Conservation (phyloP, 345 rosid genomes). For the Viola odorata region DNA sequence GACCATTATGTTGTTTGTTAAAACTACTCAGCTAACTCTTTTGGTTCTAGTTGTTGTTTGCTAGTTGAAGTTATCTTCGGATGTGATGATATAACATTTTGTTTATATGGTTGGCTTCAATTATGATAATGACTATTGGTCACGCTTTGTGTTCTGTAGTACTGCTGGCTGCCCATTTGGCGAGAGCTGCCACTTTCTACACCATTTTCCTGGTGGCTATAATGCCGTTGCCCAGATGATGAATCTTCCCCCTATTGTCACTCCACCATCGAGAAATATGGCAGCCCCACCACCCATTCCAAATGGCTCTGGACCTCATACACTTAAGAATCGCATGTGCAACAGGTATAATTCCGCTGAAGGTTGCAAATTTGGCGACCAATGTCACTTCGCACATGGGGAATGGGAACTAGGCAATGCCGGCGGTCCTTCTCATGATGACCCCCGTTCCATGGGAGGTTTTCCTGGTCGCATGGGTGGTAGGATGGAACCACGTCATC, state of each 20-base stretch:
- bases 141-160: conserved; percentile 38
- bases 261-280: conserved; percentile 47
- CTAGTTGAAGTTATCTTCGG: no score
- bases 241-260: conserved; percentile 43
- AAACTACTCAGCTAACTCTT: no score
- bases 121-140: neutral
- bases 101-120: no score
- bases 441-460: conserved; percentile 40
- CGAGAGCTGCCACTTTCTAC: conserved; percentile 84
- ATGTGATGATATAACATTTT: no score
- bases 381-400: conserved; percentile 69
- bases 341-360: conserved; percentile 49
- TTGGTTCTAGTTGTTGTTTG: no score
- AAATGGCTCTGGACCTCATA: conserved; percentile 33
- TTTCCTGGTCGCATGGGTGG: conserved; percentile 41
- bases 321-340: conserved; percentile 54
- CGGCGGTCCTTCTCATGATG: conserved; percentile 38
- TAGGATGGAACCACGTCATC: conserved; percentile 33
- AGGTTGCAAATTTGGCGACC: conserved; percentile 75
- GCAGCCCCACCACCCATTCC: conserved; percentile 28
- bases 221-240: conserved; percentile 74
- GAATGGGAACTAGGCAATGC: conserved; percentile 71
- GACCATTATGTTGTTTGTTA: no score
- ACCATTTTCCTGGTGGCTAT: conserved; percentile 76
- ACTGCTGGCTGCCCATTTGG: conserved; percentile 91